These are phyloP conservation scores for Epichloe brachyelytri DNA, from an alignment of 2,329 filamentous ascomycete genomes.

Conservation along the genomic window DNA sequence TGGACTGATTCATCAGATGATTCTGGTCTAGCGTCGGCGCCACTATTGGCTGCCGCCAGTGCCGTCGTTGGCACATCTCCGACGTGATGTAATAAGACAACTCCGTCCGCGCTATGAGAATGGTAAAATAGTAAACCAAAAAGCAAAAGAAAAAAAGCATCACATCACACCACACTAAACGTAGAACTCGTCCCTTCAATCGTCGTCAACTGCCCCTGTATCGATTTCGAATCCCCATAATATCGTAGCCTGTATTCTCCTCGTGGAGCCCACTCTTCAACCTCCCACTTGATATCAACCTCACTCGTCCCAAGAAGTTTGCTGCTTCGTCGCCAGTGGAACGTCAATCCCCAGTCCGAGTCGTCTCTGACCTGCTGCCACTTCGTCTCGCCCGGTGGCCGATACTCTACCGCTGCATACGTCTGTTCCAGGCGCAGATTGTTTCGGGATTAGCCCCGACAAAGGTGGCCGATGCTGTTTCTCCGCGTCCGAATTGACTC, in stretches of 20 bases:
- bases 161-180: slow-evolving; percentile 24
- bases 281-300: slow-evolving; percentile 67
- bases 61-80: too few species aligned
- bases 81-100: background rate
- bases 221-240: slow-evolving; percentile 64
- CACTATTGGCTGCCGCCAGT: background rate
- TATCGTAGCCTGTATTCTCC: slow-evolving; percentile 69
- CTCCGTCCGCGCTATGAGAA: background rate
- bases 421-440: slow-evolving; percentile 67
- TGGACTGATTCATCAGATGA: background rate
- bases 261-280: slow-evolving; percentile 42
- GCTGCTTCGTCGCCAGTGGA: slow-evolving; percentile 64
- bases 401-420: slow-evolving; percentile 59
- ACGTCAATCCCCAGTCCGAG: slow-evolving; percentile 70
- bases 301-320: slow-evolving; percentile 60
- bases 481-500: slow-evolving; percentile 39
- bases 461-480: slow-evolving; percentile 53
- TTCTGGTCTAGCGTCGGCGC: background rate
- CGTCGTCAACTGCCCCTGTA: slow-evolving; percentile 43
- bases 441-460: slow-evolving; percentile 78
- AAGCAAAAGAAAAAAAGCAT: background rate
- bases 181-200: slow-evolving; percentile 55
- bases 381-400: slow-evolving; percentile 9
- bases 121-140: background rate
- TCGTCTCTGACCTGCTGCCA: slow-evolving; percentile 66